Evolutionary conservation across 2,329 filamentous ascomycete genomes (phyloP).

Genomic region (Simplicillium aogashimaense): DNA sequence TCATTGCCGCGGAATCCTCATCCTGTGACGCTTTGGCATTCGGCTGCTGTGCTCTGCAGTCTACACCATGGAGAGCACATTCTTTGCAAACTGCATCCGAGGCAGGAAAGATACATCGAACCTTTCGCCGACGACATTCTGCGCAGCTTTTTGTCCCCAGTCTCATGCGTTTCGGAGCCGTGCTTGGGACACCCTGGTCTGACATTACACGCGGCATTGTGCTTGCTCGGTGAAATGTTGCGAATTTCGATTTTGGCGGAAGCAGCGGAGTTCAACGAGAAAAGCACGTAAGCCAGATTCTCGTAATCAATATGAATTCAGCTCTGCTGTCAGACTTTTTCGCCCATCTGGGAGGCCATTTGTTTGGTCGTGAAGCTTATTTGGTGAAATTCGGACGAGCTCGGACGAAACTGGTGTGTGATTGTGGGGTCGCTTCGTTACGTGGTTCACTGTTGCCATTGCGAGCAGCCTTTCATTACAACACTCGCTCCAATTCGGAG

Average conservation of each 20-base stretch:
- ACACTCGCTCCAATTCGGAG: neutral
- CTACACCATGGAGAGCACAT: constrained; percentile 31
- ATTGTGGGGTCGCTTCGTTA: too few species aligned
- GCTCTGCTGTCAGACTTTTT: too few species aligned
- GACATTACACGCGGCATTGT: too few species aligned
- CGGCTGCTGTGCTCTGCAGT: constrained; percentile 32
- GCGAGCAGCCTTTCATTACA: too few species aligned
- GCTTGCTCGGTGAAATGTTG: too few species aligned
- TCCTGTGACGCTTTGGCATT: neutral
- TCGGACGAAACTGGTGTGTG: constrained; percentile 1
- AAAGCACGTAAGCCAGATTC: too few species aligned
- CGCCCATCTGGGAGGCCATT: too few species aligned
- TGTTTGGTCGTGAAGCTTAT: neutral
- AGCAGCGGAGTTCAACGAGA: too few species aligned
- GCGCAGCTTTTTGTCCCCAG: constrained; percentile 22
- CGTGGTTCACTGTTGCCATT: too few species aligned
- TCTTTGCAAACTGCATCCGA: constrained; percentile 28
- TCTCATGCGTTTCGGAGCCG: constrained; percentile 15
- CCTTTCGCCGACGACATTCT: constrained; percentile 38
- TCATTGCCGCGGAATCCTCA: constrained; percentile 5
- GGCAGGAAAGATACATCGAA: constrained; percentile 32
- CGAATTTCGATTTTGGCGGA: too few species aligned
- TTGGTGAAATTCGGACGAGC: neutral
- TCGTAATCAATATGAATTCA: too few species aligned
- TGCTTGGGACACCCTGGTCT: too few species aligned